Evolutionary conservation across 139 green algal species (phyloP).

Genomic region (Chlamydomonas applanata): DNA sequence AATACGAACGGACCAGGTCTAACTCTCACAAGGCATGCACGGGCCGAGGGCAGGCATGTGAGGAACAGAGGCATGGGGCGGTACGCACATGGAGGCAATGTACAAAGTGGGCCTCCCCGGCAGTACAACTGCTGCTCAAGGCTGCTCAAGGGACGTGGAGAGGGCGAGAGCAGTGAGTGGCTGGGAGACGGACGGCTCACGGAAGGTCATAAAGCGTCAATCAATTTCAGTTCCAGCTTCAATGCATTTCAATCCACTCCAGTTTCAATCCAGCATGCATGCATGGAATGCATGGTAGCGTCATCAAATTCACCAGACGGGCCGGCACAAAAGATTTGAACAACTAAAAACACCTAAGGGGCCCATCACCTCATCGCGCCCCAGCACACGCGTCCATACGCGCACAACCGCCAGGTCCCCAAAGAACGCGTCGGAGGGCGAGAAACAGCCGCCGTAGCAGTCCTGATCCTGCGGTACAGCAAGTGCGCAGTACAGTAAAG

Average conservation of each 20-base stretch:
- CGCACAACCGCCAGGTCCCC: conserved; percentile 70
- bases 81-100: too few relatives aligned
- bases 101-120: too few relatives aligned
- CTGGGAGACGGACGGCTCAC: too few relatives aligned
- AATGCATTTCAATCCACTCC: background rate
- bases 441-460: conserved; percentile 83
- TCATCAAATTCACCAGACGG: background rate
- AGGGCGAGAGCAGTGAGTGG: too few relatives aligned
- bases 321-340: background rate
- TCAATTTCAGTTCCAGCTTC: background rate
- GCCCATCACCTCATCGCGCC: conserved; percentile 37
- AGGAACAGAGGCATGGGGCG: too few relatives aligned
- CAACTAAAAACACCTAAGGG: background rate
- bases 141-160: too few relatives aligned
- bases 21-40: too few relatives aligned
- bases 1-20: too few relatives aligned
- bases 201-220: background rate
- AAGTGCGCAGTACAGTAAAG: background rate
- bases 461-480: conserved; percentile 64
- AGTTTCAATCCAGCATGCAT: background rate
- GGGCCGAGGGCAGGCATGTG: too few relatives aligned
- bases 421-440: conserved; percentile 51
- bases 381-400: conserved; percentile 68
- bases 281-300: too few relatives aligned
- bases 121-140: too few relatives aligned